Evolutionary conservation across 345 rosid genomes (phyloP).

Genomic region (Fremontodendron californicum): DNA sequence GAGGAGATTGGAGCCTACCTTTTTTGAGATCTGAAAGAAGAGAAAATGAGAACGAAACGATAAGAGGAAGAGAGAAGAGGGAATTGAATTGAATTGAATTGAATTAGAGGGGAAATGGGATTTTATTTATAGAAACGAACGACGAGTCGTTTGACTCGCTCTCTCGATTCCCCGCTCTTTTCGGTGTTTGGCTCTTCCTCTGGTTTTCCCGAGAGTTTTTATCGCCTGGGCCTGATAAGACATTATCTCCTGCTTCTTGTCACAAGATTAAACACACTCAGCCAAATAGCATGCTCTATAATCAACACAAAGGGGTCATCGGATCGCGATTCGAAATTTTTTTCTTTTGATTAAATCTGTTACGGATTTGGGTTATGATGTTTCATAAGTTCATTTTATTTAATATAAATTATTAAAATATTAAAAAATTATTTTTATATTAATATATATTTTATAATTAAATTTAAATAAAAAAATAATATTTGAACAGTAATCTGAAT

Average conservation of each 20-base stretch:
- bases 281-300: too few relatives aligned
- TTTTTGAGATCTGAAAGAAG: neutral
- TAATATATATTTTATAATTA: too few relatives aligned
- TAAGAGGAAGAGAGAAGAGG: neutral
- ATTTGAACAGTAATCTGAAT: too few relatives aligned
- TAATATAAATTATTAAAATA: too few relatives aligned
- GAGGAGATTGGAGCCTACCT: neutral
- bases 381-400: too few relatives aligned
- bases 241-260: neutral
- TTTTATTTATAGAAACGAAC: neutral
- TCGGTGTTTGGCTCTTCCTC: constrained; percentile 1
- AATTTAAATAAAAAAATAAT: too few relatives aligned
- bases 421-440: too few relatives aligned
- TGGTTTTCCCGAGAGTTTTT: neutral
- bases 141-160: constrained; percentile 8
- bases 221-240: neutral
- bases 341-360: too few relatives aligned
- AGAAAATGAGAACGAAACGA: neutral
- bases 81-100: neutral
- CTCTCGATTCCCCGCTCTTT: neutral
- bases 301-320: too few relatives aligned
- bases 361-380: too few relatives aligned
- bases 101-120: neutral
- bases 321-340: too few relatives aligned
- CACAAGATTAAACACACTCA: neutral